Conservation (phyloP, 2,329 filamentous ascomycete species). For the Colletotrichum zoysiae region DNA sequence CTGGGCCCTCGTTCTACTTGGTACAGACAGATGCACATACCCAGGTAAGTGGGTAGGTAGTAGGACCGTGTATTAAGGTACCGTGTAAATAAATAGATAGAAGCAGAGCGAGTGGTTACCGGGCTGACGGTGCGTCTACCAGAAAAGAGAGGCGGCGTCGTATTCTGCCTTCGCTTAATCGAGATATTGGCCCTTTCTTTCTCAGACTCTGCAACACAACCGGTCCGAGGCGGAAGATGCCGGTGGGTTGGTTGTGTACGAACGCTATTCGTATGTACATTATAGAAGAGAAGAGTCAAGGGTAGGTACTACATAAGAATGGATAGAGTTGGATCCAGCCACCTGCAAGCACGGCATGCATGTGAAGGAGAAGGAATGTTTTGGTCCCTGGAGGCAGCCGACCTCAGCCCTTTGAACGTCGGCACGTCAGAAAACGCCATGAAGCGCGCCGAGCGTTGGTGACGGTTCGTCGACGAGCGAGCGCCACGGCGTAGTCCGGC, state of each 20-base stretch:
- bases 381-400: background rate
- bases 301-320: background rate
- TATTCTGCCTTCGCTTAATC: constrained; percentile 35
- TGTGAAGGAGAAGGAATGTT: constrained; percentile 1
- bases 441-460: background rate
- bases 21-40: no score
- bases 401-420: constrained; percentile 9
- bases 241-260: background rate
- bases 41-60: no score
- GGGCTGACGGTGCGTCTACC: background rate
- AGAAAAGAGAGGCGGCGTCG: constrained; percentile 28
- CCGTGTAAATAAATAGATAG: background rate
- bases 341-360: background rate
- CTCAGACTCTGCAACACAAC: background rate
- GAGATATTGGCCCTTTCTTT: constrained; percentile 14
- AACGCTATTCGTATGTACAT: background rate
- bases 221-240: constrained; percentile 23
- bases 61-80: no score
- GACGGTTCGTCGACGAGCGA: constrained; percentile 31
- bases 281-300: background rate
- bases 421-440: constrained; percentile 4
- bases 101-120: background rate
- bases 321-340: background rate
- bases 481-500: constrained; percentile 34
- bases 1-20: no score